A percentile compares a stretch with the other conserved stretches of the same genome.
Evolutionary conservation across 2,329 filamentous ascomycete genomes (phyloP).

Genomic region (Sporothrix globosa): DNA sequence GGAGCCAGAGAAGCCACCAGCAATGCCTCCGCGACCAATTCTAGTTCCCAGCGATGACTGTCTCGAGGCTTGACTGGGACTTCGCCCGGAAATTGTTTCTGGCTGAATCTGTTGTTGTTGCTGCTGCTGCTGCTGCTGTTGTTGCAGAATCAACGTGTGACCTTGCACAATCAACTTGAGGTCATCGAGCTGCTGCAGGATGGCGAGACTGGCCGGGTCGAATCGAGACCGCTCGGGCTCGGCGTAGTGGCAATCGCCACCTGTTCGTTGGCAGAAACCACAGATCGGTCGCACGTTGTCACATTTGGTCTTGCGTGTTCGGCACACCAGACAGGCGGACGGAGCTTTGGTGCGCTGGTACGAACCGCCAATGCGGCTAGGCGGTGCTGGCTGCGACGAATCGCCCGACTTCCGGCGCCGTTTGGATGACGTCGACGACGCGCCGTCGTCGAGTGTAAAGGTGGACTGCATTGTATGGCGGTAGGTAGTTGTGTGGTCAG

Average conservation of each 20-base stretch:
- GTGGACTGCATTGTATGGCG: not conserved
- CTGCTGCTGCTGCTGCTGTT: conserved; percentile 3
- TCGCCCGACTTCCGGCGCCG: conserved; percentile 14
- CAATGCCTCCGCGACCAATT: not conserved
- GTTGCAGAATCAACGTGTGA: not conserved
- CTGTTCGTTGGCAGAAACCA: conserved; percentile 44
- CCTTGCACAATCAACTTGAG: conserved; percentile 44
- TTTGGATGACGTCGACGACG: not conserved
- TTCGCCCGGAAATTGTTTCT: not conserved
- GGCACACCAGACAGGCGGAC: conserved; percentile 48
- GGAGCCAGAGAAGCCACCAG: conserved; percentile 9
- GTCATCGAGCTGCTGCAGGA: conserved; percentile 52
- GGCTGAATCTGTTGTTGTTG: not conserved
- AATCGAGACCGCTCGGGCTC: conserved; percentile 49
- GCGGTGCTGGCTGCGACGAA: not conserved
- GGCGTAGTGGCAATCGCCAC: conserved; percentile 45
- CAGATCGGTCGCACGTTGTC: conserved; percentile 47
- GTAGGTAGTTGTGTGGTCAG: not conserved
- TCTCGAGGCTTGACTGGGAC: not conserved
- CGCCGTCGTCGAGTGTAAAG: conserved; percentile 10
- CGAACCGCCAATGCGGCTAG: conserved; percentile 24
- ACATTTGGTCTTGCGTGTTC: conserved; percentile 49
- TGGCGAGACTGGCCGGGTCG: conserved; percentile 55
- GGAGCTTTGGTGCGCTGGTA: conserved; percentile 42
- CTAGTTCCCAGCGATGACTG: not conserved